These are phyloP conservation scores for Arthrobotrys entomopaga DNA, from an alignment of 2,329 filamentous ascomycete species.

Conservation along the genomic window DNA sequence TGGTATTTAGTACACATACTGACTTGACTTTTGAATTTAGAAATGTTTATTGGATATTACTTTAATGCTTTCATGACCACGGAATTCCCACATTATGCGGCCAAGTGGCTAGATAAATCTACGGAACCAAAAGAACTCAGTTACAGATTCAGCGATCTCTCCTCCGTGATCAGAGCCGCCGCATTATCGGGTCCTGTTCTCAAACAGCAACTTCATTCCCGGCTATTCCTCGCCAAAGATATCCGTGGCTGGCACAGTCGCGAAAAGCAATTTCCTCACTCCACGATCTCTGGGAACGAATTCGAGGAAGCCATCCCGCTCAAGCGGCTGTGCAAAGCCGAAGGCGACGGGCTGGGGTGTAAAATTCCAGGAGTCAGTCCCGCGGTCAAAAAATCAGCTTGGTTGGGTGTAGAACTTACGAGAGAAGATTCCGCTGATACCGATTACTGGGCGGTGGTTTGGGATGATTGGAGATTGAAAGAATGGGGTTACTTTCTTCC, in stretches of 20 bases:
- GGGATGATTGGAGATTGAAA: slow-evolving; percentile 34
- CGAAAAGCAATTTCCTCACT: slow-evolving; percentile 16
- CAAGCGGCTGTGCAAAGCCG: slow-evolving; percentile 8
- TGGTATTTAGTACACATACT: too few species aligned
- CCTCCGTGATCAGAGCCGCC: slow-evolving; percentile 19
- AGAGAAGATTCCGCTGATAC: slow-evolving; percentile 36
- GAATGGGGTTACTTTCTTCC: slow-evolving; percentile 39
- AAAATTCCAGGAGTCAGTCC: slow-evolving; percentile 17
- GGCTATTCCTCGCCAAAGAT: slow-evolving; percentile 24
- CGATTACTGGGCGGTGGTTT: slow-evolving; percentile 35
- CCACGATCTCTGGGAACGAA: slow-evolving; percentile 22
- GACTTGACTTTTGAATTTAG: neutral
- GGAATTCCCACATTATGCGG: slow-evolving; percentile 37
- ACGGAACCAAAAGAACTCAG: slow-evolving; percentile 11
- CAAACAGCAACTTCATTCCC: slow-evolving; percentile 16
- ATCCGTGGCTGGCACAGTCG: slow-evolving; percentile 27
- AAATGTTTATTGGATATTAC: slow-evolving; percentile 36
- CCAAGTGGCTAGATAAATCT: slow-evolving; percentile 22
- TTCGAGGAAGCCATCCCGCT: slow-evolving; percentile 32
- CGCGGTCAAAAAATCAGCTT: slow-evolving; percentile 33
- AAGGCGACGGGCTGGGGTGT: slow-evolving; percentile 21
- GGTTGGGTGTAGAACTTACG: slow-evolving; percentile 29
- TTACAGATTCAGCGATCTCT: slow-evolving; percentile 29
- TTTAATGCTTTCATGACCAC: slow-evolving; percentile 41
- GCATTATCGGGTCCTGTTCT: slow-evolving; percentile 2